Evolutionary conservation across 2,329 filamentous ascomycete genomes (phyloP), one percentile per base, ranked within the genome.

Genomic region (Colletotrichum sp.): DNA sequence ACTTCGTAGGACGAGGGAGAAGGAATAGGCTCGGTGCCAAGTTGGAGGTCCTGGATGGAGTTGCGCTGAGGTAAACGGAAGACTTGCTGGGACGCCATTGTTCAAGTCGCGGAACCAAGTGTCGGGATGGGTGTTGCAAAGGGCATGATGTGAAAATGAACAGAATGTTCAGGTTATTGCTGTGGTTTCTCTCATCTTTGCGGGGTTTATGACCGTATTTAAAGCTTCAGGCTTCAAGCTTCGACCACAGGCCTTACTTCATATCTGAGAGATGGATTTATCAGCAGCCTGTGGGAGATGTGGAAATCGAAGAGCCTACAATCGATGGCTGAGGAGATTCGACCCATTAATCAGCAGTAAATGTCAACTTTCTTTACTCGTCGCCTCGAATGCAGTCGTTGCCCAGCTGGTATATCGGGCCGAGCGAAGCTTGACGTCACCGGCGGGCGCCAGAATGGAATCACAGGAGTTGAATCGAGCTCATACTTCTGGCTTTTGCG

Each of bases 11-110:
- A 70, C 9, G 78, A 71, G 13, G 80, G 76, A 4, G 65, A 64
- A 2, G 83, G 81, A 14, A 83, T 74, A 0, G 80, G 77, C 75
- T 84, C 83, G 2, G 72, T 65, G 52, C 73, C 74, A 13, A 68
- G 59, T n/a, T 80, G 73, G 7, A 84, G 78, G 24, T 79, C 78
- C 4, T 81, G 71, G 63, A 78, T 71, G 18, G 71, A 76, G 34
- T 70, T 71, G 24, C 71, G 69, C 59, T 72, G 34, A 34, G 75
- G 28, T 39, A 78, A 12, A 26, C 78, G n/a, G n/a, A 68, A 73
- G 14, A 73, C 65, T 30, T 68, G 63, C 12, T 73, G 55, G 28
- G 64, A 34, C 24, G 71, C 64, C 64, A 73, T 73, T 16, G 9
- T 13, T 6, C 0, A 59, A 26, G 55, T 21, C 12, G n/a, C 3